Conservation (phyloP, 1,284 basidiomycete genomes). For the Ceratobasidium theobromae region DNA sequence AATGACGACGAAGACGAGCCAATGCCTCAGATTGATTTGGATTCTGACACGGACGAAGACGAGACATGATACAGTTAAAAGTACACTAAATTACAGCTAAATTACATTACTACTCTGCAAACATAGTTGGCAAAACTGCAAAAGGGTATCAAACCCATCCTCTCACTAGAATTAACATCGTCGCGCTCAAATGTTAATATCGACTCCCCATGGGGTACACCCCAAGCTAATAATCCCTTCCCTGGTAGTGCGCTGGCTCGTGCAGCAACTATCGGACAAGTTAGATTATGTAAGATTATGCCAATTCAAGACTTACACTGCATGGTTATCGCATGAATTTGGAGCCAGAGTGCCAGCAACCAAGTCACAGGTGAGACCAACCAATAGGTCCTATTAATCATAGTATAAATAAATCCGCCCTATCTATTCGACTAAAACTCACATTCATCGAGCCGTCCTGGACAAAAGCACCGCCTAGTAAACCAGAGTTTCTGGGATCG, state of each 20-base stretch:
- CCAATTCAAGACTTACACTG: background rate
- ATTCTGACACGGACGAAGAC: conserved; percentile 51
- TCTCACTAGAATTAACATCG: background rate
- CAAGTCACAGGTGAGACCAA: conserved; percentile 13
- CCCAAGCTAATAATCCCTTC: conserved; percentile 8
- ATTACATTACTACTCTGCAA: conserved; percentile 26
- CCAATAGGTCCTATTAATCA: background rate
- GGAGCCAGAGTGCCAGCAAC: background rate
- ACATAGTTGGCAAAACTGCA: background rate
- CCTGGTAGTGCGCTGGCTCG: background rate
- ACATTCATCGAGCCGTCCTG: conserved; percentile 26
- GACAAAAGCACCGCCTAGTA: conserved; percentile 23
- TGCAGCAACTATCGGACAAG: conserved; percentile 9
- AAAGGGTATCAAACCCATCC: background rate
- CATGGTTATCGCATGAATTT: background rate
- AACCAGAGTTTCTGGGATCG: conserved; percentile 7
- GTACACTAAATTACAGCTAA: conserved; percentile 19
- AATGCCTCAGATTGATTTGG: conserved; percentile 56
- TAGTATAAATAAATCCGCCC: background rate
- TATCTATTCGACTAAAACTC: background rate
- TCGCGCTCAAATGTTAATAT: background rate
- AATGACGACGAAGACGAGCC: conserved; percentile 56
- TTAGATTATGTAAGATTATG: background rate
- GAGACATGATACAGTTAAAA: conserved; percentile 40
- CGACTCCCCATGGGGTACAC: conserved; percentile 10